Evolutionary conservation across 2,329 filamentous ascomycete species (phyloP), one percentile per base, ranked within the genome.

Genomic region (Ascochyta clinopodiicola): DNA sequence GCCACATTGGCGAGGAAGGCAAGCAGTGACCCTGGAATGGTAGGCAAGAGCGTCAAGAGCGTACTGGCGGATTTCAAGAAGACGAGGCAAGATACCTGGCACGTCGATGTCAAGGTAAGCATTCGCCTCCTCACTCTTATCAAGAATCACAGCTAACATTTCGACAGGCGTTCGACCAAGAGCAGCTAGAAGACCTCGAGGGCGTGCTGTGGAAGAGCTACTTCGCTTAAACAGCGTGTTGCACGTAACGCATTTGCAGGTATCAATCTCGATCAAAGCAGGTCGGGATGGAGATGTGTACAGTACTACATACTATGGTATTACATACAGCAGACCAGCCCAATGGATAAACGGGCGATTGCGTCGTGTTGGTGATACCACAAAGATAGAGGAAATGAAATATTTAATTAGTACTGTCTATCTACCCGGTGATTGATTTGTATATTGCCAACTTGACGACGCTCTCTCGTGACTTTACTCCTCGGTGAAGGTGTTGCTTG

Each of bases 181-280:
- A 98, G 67, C 94, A 99, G 71, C 81, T 99, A 10, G 95, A 98
- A 75, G 94, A 98, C 72, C 77, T 99, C 56, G 93, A 97, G 69
- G 95, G 95, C 47, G 96, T 99, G 43, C 81, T 99, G 47, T 99
- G 95, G 95, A 99, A 99, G 88, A 98, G 94, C 76, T 99, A 99
- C 75, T 99, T 99, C 80, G 96, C 93, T 36, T 96, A 75, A 46
- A 60, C 7, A 27, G 35, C 10, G 17, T 10, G 5, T 21, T 4
- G 17, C 1, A 24, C 6, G n/a, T 7, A 10, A 38, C 36, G 21
- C 17, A 38, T 6, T 22, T 13, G 36, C 5, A 38, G 2, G 13
- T 3, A 19, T 9, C 6, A 17, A 5, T 37, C 13, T 21, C 17
- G 35, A 37, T 29, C 25, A 13, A 31, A 13, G 29, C 10, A 17